A percentile compares a stretch with the other conserved stretches of the same genome.
Conservation (phyloP, 805 yeast species). For the Yarrowia porcina region DNA sequence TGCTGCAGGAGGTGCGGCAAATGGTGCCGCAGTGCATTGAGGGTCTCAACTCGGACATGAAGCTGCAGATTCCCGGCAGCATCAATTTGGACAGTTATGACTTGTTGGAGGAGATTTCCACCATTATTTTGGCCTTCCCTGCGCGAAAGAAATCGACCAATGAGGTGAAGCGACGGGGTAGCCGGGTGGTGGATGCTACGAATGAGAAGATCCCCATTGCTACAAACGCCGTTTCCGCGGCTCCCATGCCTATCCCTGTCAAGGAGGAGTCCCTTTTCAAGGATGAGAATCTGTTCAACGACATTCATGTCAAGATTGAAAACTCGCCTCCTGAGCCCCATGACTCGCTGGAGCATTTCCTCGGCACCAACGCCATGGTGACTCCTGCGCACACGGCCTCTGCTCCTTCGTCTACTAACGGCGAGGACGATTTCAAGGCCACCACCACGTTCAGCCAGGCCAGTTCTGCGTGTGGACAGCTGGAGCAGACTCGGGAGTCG, state of each 20-base stretch:
- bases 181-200: background rate
- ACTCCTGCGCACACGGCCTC: conserved; percentile 21
- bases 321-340: conserved; percentile 6
- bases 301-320: background rate
- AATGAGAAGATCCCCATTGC: background rate
- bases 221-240: background rate
- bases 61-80: conserved; percentile 31
- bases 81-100: conserved; percentile 29
- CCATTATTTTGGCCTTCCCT: conserved; percentile 28
- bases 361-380: conserved; percentile 14
- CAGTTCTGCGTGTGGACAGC: conserved; percentile 17
- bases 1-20: conserved; percentile 65
- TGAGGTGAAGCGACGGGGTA: background rate
- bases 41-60: conserved; percentile 30
- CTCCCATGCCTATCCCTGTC: background rate
- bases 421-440: conserved; percentile 19
- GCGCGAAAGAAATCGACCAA: background rate
- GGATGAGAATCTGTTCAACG: background rate
- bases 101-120: conserved; percentile 30
- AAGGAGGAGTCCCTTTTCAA: conserved; percentile 10
- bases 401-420: conserved; percentile 14
- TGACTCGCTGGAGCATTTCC: background rate
- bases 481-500: conserved; percentile 3
- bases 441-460: background rate
- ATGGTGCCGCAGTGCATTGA: conserved; percentile 42